Evolutionary conservation across 2,329 filamentous ascomycete genomes (phyloP), one percentile per base, ranked within the genome.

Genomic region (Xylaria sp.): DNA sequence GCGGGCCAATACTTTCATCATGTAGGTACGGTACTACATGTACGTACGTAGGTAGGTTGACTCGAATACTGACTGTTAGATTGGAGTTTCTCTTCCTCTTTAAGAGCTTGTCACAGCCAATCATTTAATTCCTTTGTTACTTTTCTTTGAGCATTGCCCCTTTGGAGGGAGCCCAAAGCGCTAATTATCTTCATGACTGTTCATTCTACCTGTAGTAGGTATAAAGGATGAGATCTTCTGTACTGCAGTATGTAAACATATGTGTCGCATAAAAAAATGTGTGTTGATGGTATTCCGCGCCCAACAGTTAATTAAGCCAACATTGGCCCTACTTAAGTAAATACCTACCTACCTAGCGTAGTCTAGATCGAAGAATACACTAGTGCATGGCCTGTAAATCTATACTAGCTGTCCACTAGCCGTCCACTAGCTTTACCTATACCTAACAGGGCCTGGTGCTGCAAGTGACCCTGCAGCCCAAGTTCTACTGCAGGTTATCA

Each of bases 391-490:
- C n/a, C n/a, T n/a, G n/a, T n/a, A n/a, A n/a, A n/a, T n/a, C n/a
- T n/a, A n/a, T n/a, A n/a, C 36, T 33, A 53, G 39, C 39, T 45
- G 44, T 56, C 17, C 33, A 47, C n/a, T n/a, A n/a, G n/a, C n/a
- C n/a, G n/a, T n/a, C n/a, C n/a, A n/a, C n/a, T n/a, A n/a, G n/a
- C n/a, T n/a, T n/a, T n/a, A n/a, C n/a, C n/a, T n/a, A n/a, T n/a
- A n/a, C n/a, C n/a, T n/a, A n/a, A n/a, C n/a, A 20, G 9, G 9
- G 27, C 31, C 13, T 13, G 17, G 42, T 10, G 6, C 60, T 67
- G 65, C 61, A 55, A 61, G 65, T 67, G 45, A 67, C 64, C 65
- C 50, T 67, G 61, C 61, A 64, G 65, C 61, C 33, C 22, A 22
- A 51, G 57, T 55, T 65, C 63, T 44, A 49, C 61, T 57, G 49